phyloP scores from a whole-genome alignment of 352 stramenopile genomes.

The Phytophthora citrophthora region DNA sequence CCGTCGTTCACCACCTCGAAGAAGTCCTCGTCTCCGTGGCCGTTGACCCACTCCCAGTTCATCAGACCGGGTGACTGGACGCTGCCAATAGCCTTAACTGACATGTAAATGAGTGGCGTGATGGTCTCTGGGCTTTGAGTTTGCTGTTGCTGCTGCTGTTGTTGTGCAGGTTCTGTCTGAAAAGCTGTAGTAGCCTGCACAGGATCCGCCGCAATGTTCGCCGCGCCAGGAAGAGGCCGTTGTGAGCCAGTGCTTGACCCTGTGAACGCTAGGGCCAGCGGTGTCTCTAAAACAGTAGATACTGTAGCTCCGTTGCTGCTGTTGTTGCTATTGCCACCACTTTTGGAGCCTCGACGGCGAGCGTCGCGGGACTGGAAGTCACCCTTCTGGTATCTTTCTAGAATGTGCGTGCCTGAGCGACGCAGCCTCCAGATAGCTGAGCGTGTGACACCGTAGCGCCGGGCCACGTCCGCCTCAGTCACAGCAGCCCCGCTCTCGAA shows the following conservation, averaged over 20 bases:
- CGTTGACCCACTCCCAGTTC: conserved; percentile 46
- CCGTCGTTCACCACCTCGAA: conserved; percentile 47
- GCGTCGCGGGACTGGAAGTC: conserved; percentile 49
- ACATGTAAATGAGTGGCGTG: conserved; percentile 42
- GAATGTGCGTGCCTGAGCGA: conserved; percentile 42
- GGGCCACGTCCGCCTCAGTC: conserved; percentile 48
- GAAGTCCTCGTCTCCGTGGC: conserved; percentile 40
- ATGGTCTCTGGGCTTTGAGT: conserved; percentile 7
- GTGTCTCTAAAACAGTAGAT: background rate
- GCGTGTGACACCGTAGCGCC: conserved; percentile 52
- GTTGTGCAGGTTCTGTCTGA: background rate
- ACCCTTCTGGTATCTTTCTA: conserved; percentile 52
- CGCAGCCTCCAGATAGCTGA: conserved; percentile 55
- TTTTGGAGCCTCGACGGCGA: conserved; percentile 36
- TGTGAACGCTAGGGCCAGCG: background rate
- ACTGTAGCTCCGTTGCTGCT: background rate
- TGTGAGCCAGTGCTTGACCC: background rate
- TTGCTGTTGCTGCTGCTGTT: background rate
- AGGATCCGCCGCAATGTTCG: background rate
- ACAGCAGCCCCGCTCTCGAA: conserved; percentile 46
- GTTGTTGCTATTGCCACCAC: background rate
- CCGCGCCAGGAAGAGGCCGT: background rate
- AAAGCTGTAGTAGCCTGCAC: background rate
- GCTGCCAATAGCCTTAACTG: conserved; percentile 41
- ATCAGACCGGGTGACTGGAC: conserved; percentile 42